These are phyloP conservation scores for Metschnikowia reukaufii DNA, from an alignment of 805 yeast species.

Conservation along the genomic window DNA sequence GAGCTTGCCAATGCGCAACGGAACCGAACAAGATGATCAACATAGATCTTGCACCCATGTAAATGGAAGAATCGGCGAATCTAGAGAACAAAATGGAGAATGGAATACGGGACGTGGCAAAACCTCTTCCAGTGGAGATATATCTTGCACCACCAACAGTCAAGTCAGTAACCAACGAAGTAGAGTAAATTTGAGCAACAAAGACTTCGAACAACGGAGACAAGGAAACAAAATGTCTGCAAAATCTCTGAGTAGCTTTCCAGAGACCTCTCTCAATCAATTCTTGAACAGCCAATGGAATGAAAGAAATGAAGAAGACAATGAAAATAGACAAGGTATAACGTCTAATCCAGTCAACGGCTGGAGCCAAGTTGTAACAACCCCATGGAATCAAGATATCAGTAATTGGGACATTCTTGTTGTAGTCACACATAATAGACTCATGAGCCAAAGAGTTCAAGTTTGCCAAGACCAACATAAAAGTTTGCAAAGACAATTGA, in stretches of 20 bases:
- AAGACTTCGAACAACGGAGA: slow-evolving; percentile 81
- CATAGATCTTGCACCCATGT: slow-evolving; percentile 79
- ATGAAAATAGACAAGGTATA: slow-evolving; percentile 72
- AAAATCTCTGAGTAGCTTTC: slow-evolving; percentile 62
- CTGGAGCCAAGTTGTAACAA: slow-evolving; percentile 69
- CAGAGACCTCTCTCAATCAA: slow-evolving; percentile 73
- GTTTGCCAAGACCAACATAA: slow-evolving; percentile 61
- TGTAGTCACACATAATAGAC: slow-evolving; percentile 60
- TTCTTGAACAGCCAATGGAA: slow-evolving; percentile 77
- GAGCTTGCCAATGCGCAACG: slow-evolving; percentile 59
- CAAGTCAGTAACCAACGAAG: slow-evolving; percentile 65
- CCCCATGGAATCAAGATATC: slow-evolving; percentile 65
- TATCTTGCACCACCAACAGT: slow-evolving; percentile 79
- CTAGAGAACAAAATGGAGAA: slow-evolving; percentile 65
- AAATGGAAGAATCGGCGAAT: slow-evolving; percentile 67
- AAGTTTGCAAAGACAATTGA: slow-evolving; percentile 54
- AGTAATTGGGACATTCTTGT: slow-evolving; percentile 57
- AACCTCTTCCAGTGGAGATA: slow-evolving; percentile 80
- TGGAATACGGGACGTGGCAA: slow-evolving; percentile 72
- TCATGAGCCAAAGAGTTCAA: slow-evolving; percentile 63
- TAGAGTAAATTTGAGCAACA: slow-evolving; percentile 74
- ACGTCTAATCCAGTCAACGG: slow-evolving; percentile 72
- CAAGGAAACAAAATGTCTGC: slow-evolving; percentile 65
- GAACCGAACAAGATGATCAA: slow-evolving; percentile 62
- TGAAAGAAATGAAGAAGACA: slow-evolving; percentile 70